Conservation (phyloP, 768 basidiomycete genomes). For the Exidia glandulosa region DNA sequence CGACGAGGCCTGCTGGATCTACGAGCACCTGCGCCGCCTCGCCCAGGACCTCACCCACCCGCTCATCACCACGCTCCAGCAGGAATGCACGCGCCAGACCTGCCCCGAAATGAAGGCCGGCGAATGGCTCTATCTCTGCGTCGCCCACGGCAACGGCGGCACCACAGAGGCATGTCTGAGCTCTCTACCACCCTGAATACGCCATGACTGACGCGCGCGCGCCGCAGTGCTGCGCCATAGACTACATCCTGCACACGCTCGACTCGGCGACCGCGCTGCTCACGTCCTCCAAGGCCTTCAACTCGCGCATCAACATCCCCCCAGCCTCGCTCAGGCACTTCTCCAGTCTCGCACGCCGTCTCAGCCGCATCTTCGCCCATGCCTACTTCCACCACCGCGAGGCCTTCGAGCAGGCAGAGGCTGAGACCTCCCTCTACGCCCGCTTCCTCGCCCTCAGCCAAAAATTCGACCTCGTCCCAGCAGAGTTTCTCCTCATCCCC, state of each 20-base stretch:
- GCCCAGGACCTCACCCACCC: conserved; percentile 83
- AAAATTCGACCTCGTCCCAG: conserved; percentile 70
- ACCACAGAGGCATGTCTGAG: conserved; percentile 60
- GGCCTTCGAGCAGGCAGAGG: conserved; percentile 81
- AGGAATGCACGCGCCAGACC: conserved; percentile 72
- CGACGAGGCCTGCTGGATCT: conserved; percentile 79
- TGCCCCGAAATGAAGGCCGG: conserved; percentile 99
- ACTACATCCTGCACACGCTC: conserved; percentile 87
- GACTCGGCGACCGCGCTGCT: conserved; percentile 89
- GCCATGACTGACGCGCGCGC: neutral
- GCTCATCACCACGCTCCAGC: conserved; percentile 72
- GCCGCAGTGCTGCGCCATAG: conserved; percentile 93
- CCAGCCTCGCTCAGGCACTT: conserved; percentile 78
- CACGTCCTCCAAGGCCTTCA: conserved; percentile 85
- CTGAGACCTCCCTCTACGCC: conserved; percentile 80
- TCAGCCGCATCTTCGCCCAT: conserved; percentile 92
- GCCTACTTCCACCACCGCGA: conserved; percentile 94
- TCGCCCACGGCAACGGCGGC: conserved; percentile 83
- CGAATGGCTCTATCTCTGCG: conserved; percentile 94
- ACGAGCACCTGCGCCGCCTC: conserved; percentile 62
- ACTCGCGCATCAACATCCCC: conserved; percentile 71
- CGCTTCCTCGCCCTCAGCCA: conserved; percentile 78
- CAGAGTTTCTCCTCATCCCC: conserved; percentile 77
- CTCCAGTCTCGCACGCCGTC: conserved; percentile 75
- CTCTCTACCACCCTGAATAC: neutral